These are phyloP conservation scores for Panellus pusillus DNA, from an alignment of 768 basidiomycete species.

Conservation along the genomic window DNA sequence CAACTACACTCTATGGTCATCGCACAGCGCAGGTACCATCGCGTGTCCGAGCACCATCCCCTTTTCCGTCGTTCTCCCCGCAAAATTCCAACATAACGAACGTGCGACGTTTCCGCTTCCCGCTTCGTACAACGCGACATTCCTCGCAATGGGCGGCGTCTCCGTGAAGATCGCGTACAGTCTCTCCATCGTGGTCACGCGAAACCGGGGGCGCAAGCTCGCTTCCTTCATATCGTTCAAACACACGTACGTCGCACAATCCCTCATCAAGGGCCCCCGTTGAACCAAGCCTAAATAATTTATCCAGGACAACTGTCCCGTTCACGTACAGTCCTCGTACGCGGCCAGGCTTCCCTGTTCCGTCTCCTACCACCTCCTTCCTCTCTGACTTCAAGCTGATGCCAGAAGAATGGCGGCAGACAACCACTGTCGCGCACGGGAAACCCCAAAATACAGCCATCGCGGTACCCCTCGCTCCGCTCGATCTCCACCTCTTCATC, in stretches of 20 bases:
- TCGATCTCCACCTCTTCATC: not conserved
- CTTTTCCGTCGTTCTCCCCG: conserved; percentile 47
- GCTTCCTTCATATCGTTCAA: too few relatives aligned
- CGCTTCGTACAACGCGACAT: too few relatives aligned
- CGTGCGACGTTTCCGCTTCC: too few relatives aligned
- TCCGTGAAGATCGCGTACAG: too few relatives aligned
- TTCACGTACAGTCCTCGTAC: not conserved
- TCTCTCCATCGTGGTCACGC: too few relatives aligned
- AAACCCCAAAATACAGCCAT: not conserved
- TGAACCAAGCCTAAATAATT: too few relatives aligned
- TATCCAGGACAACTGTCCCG: not conserved
- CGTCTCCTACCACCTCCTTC: not conserved
- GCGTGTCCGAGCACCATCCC: conserved; percentile 34
- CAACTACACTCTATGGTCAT: conserved; percentile 34
- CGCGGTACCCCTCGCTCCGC: not conserved
- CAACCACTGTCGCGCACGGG: not conserved
- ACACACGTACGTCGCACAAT: too few relatives aligned
- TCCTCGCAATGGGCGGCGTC: too few relatives aligned
- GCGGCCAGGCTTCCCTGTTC: not conserved
- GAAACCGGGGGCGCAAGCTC: too few relatives aligned
- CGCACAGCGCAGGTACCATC: conserved; percentile 1
- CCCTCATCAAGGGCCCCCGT: too few relatives aligned
- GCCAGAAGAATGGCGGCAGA: not conserved
- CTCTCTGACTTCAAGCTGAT: not conserved
- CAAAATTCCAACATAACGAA: conserved; percentile 33